A percentile compares a stretch with the other conserved stretches of the same genome.
Evolutionary conservation across 2,329 filamentous ascomycete species (phyloP).

Genomic region (Epichloe uncinata): DNA sequence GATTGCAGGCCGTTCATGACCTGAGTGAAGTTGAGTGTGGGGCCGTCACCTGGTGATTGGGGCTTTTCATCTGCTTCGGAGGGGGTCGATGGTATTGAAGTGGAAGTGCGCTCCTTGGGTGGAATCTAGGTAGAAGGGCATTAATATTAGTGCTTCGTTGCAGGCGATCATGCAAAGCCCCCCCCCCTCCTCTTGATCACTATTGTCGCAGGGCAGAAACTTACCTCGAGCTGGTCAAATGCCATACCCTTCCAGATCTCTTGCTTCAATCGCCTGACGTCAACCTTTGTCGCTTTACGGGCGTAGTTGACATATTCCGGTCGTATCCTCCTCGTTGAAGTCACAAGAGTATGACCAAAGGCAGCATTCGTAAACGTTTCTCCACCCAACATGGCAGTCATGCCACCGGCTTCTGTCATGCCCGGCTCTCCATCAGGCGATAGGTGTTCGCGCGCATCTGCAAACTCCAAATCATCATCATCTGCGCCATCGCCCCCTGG

Average conservation of each 20-base stretch:
- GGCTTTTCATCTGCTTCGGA: constrained; percentile 19
- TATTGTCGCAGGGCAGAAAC: constrained; percentile 10
- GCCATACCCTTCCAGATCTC: constrained; percentile 57
- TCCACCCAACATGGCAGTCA: constrained; percentile 35
- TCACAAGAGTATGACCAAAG: constrained; percentile 56
- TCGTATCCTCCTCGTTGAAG: constrained; percentile 46
- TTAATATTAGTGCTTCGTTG: neutral
- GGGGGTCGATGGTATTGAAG: constrained; percentile 9
- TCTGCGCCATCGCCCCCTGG: constrained; percentile 46
- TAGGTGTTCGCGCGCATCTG: constrained; percentile 68
- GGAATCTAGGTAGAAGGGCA: constrained; percentile 7
- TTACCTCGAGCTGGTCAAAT: constrained; percentile 39
- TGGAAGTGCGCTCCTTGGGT: neutral
- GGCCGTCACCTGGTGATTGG: constrained; percentile 28
- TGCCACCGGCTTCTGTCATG: constrained; percentile 33
- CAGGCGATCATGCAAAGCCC: neutral
- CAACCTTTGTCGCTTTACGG: constrained; percentile 57
- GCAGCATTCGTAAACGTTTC: constrained; percentile 35
- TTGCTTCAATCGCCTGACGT: constrained; percentile 54
- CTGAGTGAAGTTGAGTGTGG: constrained; percentile 66
- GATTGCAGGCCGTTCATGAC: constrained; percentile 81
- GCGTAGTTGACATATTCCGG: constrained; percentile 61
- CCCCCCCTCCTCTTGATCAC: neutral
- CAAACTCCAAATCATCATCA: constrained; percentile 61
- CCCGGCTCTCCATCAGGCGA: constrained; percentile 46